Conservation (phyloP, 106 monocot genomes). For the Narthecium ossifragum region DNA sequence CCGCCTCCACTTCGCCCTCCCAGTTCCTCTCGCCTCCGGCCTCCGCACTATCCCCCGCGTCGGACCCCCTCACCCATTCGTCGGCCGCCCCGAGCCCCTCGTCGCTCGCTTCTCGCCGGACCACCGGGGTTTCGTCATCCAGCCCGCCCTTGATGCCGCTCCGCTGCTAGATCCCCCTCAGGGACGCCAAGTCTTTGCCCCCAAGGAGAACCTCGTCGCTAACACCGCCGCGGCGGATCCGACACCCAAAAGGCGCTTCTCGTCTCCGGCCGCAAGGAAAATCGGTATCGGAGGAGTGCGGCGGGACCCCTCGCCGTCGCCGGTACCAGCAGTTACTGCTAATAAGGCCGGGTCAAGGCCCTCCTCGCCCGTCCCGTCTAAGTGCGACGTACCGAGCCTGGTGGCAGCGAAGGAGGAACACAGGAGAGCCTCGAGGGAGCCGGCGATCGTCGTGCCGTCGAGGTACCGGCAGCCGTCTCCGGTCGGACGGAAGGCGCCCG, state of each 20-base stretch:
- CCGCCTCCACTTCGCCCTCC: conserved; percentile 48
- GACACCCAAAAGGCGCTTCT: conserved; percentile 41
- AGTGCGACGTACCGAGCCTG: conserved; percentile 83
- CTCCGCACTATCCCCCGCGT: conserved; percentile 43
- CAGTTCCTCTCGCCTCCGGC: conserved; percentile 53
- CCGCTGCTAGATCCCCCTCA: neutral
- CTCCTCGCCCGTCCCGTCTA: conserved; percentile 80
- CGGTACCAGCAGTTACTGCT: no score
- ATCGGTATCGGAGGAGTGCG: conserved; percentile 5
- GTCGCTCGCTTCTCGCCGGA: conserved; percentile 33
- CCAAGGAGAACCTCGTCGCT: conserved; percentile 12
- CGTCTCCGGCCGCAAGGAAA: conserved; percentile 39
- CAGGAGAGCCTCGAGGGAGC: conserved; percentile 54
- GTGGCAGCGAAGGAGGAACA: conserved; percentile 86
- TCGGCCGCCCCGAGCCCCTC: conserved; percentile 47
- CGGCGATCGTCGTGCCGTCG: conserved; percentile 87
- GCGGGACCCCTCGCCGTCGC: conserved; percentile 19
- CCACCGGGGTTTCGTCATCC: conserved; percentile 59
- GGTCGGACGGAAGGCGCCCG: conserved; percentile 29
- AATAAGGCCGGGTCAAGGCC: conserved; percentile 28
- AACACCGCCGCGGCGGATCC: neutral
- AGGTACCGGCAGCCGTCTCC: conserved; percentile 91
- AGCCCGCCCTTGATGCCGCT: conserved; percentile 39
- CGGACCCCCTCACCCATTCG: conserved; percentile 29
- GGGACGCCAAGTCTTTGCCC: no score